phyloP scores from a whole-genome alignment of 768 basidiomycete species.

The Amanita pseudoporphyria region DNA sequence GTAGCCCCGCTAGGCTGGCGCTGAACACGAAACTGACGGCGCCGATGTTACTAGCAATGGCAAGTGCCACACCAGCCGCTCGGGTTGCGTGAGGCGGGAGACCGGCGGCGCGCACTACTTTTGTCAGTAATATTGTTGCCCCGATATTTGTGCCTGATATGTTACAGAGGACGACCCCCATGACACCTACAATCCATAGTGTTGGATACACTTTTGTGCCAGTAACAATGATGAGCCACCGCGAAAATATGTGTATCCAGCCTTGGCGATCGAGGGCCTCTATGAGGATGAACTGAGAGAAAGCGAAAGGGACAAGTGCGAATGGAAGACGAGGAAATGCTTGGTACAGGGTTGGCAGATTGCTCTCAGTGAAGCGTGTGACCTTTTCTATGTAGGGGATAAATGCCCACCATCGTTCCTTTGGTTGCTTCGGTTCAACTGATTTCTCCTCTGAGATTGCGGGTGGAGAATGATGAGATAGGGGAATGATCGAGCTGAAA shows the following conservation, averaged over 20 bases:
- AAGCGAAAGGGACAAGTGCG: constrained; percentile 81
- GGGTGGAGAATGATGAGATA: too few species aligned
- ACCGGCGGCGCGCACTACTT: constrained; percentile 51
- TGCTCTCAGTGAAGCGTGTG: not conserved
- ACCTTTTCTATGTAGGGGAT: not conserved
- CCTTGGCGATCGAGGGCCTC: constrained; percentile 73
- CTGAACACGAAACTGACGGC: constrained; percentile 87
- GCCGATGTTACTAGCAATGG: constrained; percentile 83
- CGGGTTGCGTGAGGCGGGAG: constrained; percentile 28
- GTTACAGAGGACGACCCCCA: constrained; percentile 72
- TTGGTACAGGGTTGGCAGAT: constrained; percentile 55
- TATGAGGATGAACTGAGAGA: constrained; percentile 91
- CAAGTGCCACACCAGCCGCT: constrained; percentile 64
- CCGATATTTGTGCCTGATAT: constrained; percentile 87
- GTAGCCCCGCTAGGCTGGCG: constrained; percentile 78
- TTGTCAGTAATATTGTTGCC: constrained; percentile 81
- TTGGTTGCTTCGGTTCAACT: not conserved
- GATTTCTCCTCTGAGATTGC: too few species aligned
- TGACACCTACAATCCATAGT: constrained; percentile 59
- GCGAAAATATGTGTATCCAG: constrained; percentile 80
- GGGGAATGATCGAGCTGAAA: too few species aligned
- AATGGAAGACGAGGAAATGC: constrained; percentile 67
- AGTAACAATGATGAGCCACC: constrained; percentile 47
- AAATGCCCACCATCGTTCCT: not conserved
- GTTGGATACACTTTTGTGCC: constrained; percentile 33